Base-by-base conservation (phyloP, 768 basidiomycete genomes). In the Mycena metata region DNA sequence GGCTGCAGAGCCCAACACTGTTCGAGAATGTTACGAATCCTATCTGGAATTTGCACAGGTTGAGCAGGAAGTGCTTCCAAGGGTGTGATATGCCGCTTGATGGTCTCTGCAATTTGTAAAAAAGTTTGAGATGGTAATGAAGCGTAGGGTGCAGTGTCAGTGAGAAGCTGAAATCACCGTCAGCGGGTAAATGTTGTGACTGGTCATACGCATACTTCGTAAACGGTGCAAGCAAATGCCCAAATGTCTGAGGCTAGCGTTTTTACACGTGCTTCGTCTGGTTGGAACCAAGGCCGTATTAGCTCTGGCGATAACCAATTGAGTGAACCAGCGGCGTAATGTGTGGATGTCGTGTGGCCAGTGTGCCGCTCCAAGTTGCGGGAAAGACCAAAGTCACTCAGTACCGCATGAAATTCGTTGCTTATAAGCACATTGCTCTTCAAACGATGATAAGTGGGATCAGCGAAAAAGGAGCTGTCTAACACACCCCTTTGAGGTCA, bases 101-200 rank as follows among this genome's bases (percentile, higher is more conserved):
- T 50, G 49, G 24, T 24, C 49, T 26, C 49, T 50, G 24, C 21
- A 23, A 50, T 50, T 26, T 24, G n/a, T n/a, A 23, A 24, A 50
- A 26, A 50, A 24, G 8, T 16, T 9, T 50, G n/a, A 26, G 49
- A 26, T 26, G 21, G 49, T 26, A 26, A 50, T 16, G 49, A 15
- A 50, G 49, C 49, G 49, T 50, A 50, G 49, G 49, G 49, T 24
- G 49, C n/a, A 23, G n/a, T 26, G 21, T 24, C 49, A 50, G 49
- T 50, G 49, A 50, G 49, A 50, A 50, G 49, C 49, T 50, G 26
- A 50, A 50, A 50, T 50, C 49, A 50, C 49, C 49, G 49, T 50
- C 26, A 50, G 49, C 49, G 49, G 49, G 21, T 50, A 50, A 50
- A 26, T 50, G 49, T 15, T 4, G 49, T 24, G 49, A 50, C 49